Evolutionary conservation across 2,329 filamentous ascomycete genomes (phyloP).

Genomic region (Colletotrichum sublineola): DNA sequence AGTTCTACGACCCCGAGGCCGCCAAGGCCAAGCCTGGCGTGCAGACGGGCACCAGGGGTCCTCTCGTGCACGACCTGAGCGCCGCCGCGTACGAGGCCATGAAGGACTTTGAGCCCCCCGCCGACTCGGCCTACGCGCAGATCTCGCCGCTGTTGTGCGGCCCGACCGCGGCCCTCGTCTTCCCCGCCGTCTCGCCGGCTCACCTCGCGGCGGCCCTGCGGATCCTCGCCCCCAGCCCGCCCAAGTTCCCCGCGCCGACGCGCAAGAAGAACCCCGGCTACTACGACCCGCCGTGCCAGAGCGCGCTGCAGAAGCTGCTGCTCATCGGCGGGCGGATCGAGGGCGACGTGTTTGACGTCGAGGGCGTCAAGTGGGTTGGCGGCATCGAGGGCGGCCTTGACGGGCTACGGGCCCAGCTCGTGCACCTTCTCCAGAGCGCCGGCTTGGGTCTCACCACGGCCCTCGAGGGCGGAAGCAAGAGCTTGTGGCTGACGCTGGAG

Average conservation of each 20-base stretch:
- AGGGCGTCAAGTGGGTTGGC: constrained; percentile 75
- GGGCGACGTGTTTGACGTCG: constrained; percentile 83
- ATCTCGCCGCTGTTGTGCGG: constrained; percentile 85
- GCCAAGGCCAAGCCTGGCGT: constrained; percentile 48
- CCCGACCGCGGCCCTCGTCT: constrained; percentile 82
- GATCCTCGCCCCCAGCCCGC: constrained; percentile 79
- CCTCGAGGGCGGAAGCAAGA: constrained; percentile 85
- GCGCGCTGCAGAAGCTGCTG: constrained; percentile 86
- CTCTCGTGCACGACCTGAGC: constrained; percentile 66
- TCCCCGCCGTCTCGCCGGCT: constrained; percentile 85
- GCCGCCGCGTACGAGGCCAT: constrained; percentile 64
- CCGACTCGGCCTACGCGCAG: constrained; percentile 63
- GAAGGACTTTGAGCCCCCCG: constrained; percentile 52
- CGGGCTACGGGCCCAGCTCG: constrained; percentile 83
- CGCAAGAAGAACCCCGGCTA: constrained; percentile 83
- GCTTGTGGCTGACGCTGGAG: constrained; percentile 90
- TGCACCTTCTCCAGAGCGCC: constrained; percentile 83
- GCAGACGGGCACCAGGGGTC: constrained; percentile 48
- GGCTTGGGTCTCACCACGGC: constrained; percentile 82
- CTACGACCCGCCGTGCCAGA: constrained; percentile 83
- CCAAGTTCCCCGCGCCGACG: constrained; percentile 82
- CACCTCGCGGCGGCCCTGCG: constrained; percentile 86
- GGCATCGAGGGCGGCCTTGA: constrained; percentile 86
- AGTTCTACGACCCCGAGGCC: constrained; percentile 76
- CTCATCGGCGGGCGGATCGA: constrained; percentile 90